These are phyloP conservation scores for Colletotrichum sp. DNA, from an alignment of 2,329 filamentous ascomycete genomes.

Conservation along the genomic window DNA sequence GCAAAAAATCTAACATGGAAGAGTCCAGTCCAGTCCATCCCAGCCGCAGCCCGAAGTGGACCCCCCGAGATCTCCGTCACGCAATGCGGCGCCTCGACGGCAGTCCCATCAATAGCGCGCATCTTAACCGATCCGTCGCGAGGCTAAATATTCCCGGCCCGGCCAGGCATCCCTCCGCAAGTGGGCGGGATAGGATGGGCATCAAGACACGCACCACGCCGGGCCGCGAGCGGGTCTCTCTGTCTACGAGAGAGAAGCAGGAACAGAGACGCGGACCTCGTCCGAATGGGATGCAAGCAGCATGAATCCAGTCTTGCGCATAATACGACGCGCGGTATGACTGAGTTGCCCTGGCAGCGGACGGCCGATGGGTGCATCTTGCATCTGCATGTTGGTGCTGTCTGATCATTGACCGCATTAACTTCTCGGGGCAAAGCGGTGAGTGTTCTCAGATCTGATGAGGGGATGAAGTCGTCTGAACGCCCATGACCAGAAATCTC, in stretches of 20 bases:
- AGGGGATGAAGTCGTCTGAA: background rate
- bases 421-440: background rate
- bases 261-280: background rate
- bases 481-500: background rate
- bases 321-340: background rate
- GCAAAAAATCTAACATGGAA: background rate
- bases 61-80: background rate
- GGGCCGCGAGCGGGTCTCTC: background rate
- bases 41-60: background rate
- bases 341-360: background rate
- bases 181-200: background rate
- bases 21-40: background rate
- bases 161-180: background rate
- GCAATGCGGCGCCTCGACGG: background rate
- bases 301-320: background rate
- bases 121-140: background rate
- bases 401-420: background rate
- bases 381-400: background rate
- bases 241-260: background rate
- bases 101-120: background rate
- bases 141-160: background rate
- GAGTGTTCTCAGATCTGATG: background rate
- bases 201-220: background rate
- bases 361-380: background rate
- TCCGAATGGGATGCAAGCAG: background rate